Conservation (phyloP, 2,329 filamentous ascomycete species). For the Colletotrichum higginsianum region DNA sequence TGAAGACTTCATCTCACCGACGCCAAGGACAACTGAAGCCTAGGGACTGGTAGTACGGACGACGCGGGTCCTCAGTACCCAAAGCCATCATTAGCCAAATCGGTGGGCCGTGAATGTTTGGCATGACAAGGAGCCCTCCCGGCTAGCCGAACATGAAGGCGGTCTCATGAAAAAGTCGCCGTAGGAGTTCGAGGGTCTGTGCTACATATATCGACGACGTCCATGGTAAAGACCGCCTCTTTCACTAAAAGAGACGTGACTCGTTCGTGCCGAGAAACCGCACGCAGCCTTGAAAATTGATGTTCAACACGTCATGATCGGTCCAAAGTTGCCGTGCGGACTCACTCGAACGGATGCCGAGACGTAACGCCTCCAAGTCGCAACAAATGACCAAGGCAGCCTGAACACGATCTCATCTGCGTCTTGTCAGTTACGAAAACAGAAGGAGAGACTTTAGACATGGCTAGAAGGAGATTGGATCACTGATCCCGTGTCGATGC, state of each 20-base stretch:
- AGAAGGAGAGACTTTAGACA: neutral
- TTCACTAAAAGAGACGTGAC: neutral
- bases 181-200: neutral
- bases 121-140: too few species aligned
- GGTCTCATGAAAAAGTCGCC: neutral
- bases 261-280: neutral
- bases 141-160: too few species aligned
- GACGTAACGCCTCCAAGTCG: neutral
- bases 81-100: too few species aligned
- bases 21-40: too few species aligned
- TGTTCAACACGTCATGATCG: neutral
- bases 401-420: constrained; percentile 1
- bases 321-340: constrained; percentile 4
- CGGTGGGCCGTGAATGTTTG: too few species aligned
- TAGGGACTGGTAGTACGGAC: too few species aligned
- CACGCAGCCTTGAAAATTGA: neutral
- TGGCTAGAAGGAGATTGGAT: neutral
- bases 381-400: constrained; percentile 4
- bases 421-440: neutral
- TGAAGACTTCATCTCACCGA: too few species aligned
- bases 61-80: too few species aligned
- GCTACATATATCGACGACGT: neutral
- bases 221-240: too few species aligned
- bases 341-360: neutral
- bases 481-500: neutral